Conservation (phyloP, 371 early-diverging fungal species). For the Apophysomyces ossiformis region DNA sequence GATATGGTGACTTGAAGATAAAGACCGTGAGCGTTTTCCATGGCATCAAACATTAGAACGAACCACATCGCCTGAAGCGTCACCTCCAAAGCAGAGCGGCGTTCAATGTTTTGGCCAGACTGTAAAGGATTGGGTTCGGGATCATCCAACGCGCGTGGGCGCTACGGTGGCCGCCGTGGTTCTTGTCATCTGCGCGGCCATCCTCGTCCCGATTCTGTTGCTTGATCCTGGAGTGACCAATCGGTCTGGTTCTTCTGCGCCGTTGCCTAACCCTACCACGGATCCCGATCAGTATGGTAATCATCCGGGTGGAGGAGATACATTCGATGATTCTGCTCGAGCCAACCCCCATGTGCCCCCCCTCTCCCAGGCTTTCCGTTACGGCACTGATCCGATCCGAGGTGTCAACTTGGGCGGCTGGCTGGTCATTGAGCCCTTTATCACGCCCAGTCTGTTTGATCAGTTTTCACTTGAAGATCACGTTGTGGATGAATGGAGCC, state of each 20-base stretch:
- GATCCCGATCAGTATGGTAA: not conserved
- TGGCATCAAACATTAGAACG: not conserved
- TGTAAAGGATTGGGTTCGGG: not conserved
- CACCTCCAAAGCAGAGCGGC: not conserved
- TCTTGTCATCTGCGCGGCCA: not conserved
- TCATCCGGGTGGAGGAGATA: conserved; percentile 4
- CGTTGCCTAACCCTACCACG: not conserved
- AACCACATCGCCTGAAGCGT: not conserved
- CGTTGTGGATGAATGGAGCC: conserved; percentile 69
- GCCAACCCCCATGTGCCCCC: conserved; percentile 50
- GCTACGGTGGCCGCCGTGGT: not conserved
- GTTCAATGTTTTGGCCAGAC: not conserved
- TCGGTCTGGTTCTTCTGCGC: not conserved
- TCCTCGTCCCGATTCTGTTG: not conserved
- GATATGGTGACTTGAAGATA: not conserved
- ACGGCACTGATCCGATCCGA: conserved; percentile 60
- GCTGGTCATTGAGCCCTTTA: conserved; percentile 77
- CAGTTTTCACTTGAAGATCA: conserved; percentile 44
- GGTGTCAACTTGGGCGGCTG: conserved; percentile 79
- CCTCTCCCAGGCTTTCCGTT: conserved; percentile 56
- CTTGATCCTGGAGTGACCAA: not conserved
- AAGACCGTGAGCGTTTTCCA: not conserved
- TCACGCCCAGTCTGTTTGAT: conserved; percentile 74
- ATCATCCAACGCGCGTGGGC: not conserved
- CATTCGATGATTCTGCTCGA: conserved; percentile 38